Evolutionary conservation across 495 filamentous ascomycete species (phyloP).

Genomic region (Terfezia claveryi): DNA sequence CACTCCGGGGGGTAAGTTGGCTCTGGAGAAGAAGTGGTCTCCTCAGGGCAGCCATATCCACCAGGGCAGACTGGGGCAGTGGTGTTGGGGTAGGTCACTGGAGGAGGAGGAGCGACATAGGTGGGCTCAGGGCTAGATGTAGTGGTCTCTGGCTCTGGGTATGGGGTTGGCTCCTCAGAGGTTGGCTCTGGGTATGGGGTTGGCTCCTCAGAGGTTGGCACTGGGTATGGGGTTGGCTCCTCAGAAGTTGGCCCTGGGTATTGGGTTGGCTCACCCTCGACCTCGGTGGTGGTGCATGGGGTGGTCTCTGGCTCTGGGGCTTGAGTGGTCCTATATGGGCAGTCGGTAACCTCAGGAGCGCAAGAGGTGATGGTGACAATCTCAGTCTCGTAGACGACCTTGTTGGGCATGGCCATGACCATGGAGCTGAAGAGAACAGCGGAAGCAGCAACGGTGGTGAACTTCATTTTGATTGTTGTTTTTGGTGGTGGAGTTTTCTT

Average conservation of each 20-base stretch:
- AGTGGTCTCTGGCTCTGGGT: background rate
- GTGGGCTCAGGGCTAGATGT: no score
- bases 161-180: constrained; percentile 10
- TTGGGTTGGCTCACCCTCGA: no score
- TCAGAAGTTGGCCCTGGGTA: constrained; percentile 6
- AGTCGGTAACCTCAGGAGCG: constrained; percentile 13
- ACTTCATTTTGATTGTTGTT: constrained; percentile 31
- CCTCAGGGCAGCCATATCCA: constrained; percentile 4
- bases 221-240: constrained; percentile 6
- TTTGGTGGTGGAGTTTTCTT: constrained; percentile 14
- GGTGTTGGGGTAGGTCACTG: background rate
- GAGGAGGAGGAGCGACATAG: background rate
- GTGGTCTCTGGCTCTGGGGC: constrained; percentile 2
- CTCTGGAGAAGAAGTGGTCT: constrained; percentile 9
- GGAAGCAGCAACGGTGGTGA: constrained; percentile 21
- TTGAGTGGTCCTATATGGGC: constrained; percentile 7
- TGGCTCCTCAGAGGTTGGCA: background rate
- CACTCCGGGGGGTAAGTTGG: constrained; percentile 8
- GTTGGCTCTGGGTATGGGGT: background rate
- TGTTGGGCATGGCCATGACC: constrained; percentile 28
- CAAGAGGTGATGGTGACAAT: constrained; percentile 34
- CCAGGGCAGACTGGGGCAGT: background rate
- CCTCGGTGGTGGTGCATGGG: constrained; percentile 15
- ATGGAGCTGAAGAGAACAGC: constrained; percentile 29
- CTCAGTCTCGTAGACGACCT: constrained; percentile 31